Base-by-base conservation (phyloP, 2,329 filamentous ascomycete species). In the Beauveria varroae region DNA sequence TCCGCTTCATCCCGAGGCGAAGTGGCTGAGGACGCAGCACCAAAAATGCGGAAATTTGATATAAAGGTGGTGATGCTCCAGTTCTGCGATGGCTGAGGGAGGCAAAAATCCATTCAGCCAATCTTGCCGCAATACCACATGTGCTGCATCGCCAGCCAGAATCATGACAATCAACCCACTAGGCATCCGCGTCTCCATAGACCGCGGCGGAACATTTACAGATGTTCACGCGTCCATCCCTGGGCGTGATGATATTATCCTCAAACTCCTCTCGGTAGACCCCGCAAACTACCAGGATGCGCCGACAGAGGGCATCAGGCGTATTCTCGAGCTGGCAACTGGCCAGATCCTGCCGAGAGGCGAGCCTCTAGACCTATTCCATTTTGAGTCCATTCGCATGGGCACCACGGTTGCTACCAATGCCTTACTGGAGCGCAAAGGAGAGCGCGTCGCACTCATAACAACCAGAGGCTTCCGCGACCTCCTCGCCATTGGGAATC, bases 401-500 rank as follows among this genome's bases (percentile, higher is more conserved):
- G 88, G 89, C n/a, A 91, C 89, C 0, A 91, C 88, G 0, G 88
- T 91, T 2, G 88, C 88, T 1, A 91, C 88, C 0, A 91, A 91
- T 71, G 88, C 88, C 1, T 74, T 91, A n/a, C 75, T 91, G 1
- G 88, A 91, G 69, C 76, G 88, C 46, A 91, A 91, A 70, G 89
- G 89, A 26, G 87, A 90, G 66, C 81, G 81, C 44, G 86, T 88
- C 65, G 88, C 87, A 0, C 79, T 91, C 67, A 78, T 91, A 1
- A 86, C 88, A 0, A 90, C 87, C 1, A 86, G 84, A 61, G 88
- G 89, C 0, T 91, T 91, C 75, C 84, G 85, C 64, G 88, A 91
- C 68, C 86, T 86, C 65, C 75, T 91, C 5, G 79, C 82, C 30
- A 91, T 91, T 66, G 88, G 88, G 1, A 90, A 91, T 67, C 89